Conservation (phyloP, 2,329 filamentous ascomycete species). For the Lachnellula suecica region DNA sequence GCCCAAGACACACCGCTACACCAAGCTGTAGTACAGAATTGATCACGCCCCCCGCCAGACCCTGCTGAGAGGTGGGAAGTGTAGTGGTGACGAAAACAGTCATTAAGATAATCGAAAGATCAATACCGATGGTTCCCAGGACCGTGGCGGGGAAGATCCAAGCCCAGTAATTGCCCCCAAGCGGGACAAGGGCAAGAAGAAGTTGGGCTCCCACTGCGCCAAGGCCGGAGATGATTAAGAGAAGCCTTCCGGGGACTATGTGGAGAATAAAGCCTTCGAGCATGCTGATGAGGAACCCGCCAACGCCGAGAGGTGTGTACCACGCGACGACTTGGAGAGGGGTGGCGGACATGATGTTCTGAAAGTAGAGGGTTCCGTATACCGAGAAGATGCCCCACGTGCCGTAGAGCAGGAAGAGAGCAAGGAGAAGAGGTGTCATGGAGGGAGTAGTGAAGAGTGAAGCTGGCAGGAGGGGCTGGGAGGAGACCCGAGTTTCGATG, state of each 20-base stretch:
- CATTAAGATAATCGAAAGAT: constrained; percentile 72
- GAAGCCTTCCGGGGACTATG: constrained; percentile 49
- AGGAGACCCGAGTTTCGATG: constrained; percentile 69
- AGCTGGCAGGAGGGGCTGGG: constrained; percentile 66
- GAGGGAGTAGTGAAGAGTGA: constrained; percentile 69
- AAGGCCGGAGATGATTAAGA: constrained; percentile 51
- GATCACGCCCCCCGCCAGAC: constrained; percentile 69
- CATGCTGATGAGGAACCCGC: constrained; percentile 66
- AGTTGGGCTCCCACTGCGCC: constrained; percentile 51
- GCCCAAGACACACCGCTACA: constrained; percentile 69
- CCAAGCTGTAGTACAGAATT: constrained; percentile 71
- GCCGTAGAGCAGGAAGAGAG: constrained; percentile 67
- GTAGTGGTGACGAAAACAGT: constrained; percentile 78
- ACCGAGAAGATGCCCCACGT: constrained; percentile 67
- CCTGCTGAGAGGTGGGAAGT: constrained; percentile 65
- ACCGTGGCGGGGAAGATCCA: constrained; percentile 72
- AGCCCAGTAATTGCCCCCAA: constrained; percentile 53
- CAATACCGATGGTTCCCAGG: constrained; percentile 69
- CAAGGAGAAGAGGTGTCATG: constrained; percentile 62
- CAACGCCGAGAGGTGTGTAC: constrained; percentile 65
- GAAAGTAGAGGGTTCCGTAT: constrained; percentile 67
- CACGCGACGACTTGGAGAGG: constrained; percentile 59
- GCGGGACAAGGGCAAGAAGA: constrained; percentile 53
- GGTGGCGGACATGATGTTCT: constrained; percentile 48
- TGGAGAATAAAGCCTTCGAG: constrained; percentile 57